phyloP scores from a whole-genome alignment of 345 rosid species.

The Rhodomyrtus tomentosa region DNA sequence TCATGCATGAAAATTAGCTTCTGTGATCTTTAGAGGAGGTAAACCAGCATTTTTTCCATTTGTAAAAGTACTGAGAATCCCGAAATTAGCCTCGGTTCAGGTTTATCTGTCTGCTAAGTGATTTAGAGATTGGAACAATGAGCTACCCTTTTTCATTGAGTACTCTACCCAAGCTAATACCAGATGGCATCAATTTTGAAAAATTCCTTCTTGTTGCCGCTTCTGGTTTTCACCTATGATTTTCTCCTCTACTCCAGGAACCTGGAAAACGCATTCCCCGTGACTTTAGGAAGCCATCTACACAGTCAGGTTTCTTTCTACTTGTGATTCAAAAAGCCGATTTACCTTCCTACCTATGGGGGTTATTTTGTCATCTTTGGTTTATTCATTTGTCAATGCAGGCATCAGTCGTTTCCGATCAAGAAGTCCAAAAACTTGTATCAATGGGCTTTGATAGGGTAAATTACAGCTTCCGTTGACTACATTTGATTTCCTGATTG shows the following conservation, averaged over 20 bases:
- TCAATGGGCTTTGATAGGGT: conserved; percentile 97
- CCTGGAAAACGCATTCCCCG: not conserved
- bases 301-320: not conserved
- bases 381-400: conserved; percentile 5
- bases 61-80: not conserved
- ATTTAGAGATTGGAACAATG: not conserved
- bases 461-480: not conserved
- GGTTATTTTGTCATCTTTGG: not conserved
- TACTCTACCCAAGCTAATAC: not conserved
- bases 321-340: not conserved
- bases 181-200: not conserved
- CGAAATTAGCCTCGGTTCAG: not conserved
- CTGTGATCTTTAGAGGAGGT: not conserved
- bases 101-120: not conserved
- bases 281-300: not conserved
- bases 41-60: not conserved
- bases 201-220: not conserved
- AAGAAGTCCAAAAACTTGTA: conserved; percentile 67
- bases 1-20: not conserved
- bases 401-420: conserved; percentile 46
- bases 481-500: not conserved
- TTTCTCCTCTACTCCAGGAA: not conserved
- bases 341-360: not conserved
- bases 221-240: not conserved
- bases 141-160: not conserved